These are phyloP conservation scores for Botrytis squamosa DNA, from an alignment of 2,329 filamentous ascomycete species.

Conservation along the genomic window DNA sequence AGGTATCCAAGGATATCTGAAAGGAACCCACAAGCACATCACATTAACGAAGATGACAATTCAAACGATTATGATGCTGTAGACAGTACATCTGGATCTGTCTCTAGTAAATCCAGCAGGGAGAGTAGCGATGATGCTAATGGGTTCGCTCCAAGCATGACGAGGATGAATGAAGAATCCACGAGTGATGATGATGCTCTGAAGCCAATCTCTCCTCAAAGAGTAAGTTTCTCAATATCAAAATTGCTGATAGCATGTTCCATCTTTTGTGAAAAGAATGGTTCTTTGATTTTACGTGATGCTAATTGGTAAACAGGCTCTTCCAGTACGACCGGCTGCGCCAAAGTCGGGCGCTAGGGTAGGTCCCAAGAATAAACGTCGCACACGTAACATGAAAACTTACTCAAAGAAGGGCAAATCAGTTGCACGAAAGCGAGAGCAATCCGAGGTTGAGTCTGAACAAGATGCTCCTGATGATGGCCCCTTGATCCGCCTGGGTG, in stretches of 20 bases:
- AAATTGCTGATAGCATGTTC: not conserved
- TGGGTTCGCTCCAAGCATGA: conserved; percentile 36
- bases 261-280: not conserved
- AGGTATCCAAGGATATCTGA: conserved; percentile 51
- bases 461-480: conserved; percentile 47
- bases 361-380: conserved; percentile 36
- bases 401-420: conserved; percentile 43
- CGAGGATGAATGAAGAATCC: conserved; percentile 58
- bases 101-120: conserved; percentile 8
- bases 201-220: not conserved
- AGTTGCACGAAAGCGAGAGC: conserved; percentile 26
- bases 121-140: conserved; percentile 50
- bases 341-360: conserved; percentile 34
- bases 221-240: conserved; percentile 2
- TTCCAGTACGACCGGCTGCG: conserved; percentile 36
- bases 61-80: conserved; percentile 25
- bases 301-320: conserved; percentile 37
- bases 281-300: not conserved
- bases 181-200: conserved; percentile 50
- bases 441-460: conserved; percentile 24
- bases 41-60: conserved; percentile 26
- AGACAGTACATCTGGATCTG: conserved; percentile 45
- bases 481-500: conserved; percentile 73
- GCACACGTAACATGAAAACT: conserved; percentile 38
- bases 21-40: conserved; percentile 41